Conservation (phyloP, 1,139 yeast species). For the Suhomyces yuchorum region DNA sequence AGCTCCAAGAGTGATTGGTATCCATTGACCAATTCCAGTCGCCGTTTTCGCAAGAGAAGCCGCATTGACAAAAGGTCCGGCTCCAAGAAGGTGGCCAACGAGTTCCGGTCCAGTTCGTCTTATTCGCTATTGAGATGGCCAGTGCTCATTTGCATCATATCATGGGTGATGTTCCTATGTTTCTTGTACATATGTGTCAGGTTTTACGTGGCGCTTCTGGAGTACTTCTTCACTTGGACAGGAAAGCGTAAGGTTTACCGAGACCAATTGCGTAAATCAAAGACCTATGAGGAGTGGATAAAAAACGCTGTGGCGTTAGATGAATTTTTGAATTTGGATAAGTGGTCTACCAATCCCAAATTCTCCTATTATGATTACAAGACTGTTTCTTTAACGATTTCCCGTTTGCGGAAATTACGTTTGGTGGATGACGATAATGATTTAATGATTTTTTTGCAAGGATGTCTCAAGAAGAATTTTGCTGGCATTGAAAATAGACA, state of each 20-base stretch:
- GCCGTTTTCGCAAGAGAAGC: slow-evolving; percentile 11
- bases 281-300: slow-evolving; percentile 63
- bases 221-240: slow-evolving; percentile 58
- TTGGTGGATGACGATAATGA: slow-evolving; percentile 42
- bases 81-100: slow-evolving; percentile 36
- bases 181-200: slow-evolving; percentile 55
- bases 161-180: slow-evolving; percentile 58
- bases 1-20: slow-evolving; percentile 70
- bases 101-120: slow-evolving; percentile 49
- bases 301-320: slow-evolving; percentile 60
- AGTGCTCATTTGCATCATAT: slow-evolving; percentile 48
- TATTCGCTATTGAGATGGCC: slow-evolving; percentile 70
- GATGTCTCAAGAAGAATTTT: slow-evolving; percentile 70
- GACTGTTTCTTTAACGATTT: slow-evolving; percentile 54
- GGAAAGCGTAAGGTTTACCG: slow-evolving; percentile 58
- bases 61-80: slow-evolving; percentile 13
- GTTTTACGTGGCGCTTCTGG: slow-evolving; percentile 65
- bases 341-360: slow-evolving; percentile 64
- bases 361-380: slow-evolving; percentile 72
- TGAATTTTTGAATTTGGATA: slow-evolving; percentile 55
- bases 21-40: slow-evolving; percentile 45
- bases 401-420: slow-evolving; percentile 44
- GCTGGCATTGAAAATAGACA: slow-evolving; percentile 78
- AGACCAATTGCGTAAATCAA: slow-evolving; percentile 49
- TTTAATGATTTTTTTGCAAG: slow-evolving; percentile 58